Base-by-base conservation (phyloP, 306 rosid species). In the Lotus japonicus region DNA sequence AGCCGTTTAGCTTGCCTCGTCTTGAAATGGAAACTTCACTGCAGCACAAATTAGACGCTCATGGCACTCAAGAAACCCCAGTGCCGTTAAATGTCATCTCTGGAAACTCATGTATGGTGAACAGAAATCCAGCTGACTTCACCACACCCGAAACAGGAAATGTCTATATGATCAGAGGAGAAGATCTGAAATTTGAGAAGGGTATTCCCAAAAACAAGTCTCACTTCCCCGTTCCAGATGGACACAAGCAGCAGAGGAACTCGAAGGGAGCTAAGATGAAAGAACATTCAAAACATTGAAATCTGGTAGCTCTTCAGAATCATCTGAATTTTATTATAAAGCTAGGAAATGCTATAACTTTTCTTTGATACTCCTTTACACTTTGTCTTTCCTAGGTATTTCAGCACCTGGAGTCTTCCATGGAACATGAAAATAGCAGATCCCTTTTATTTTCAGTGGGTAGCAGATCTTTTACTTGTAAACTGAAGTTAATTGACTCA, bases 81-180 rank as follows among this genome's bases (percentile, higher is more conserved):
- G 18, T 71, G 80, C 85, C 80, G 11, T 69, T 69, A 10, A 84
- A 72, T 71, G 81, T 60, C 58, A 69, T 68, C 64, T 46, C 64
- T 6, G 86, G 75, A 36, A 64, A 59, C 71, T 51, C 77, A 23
- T 95, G 99, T 75, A 33, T 59, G 53, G 50, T 81, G 49, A 95
- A 95, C 76, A 85, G 76, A 82, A 95, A 95, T 66, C 99, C 99
- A n/a, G 96, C 99, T 70, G 99, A 95, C 21, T 91, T 95, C 78
- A 76, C 83, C 75, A 14, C 68, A 50, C 95, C 88, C 1, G 95
- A 77, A 52, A 66, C 82, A 31, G 88, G 86, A 75, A 90, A 88
- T 72, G 64, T 26, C 39, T 95, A 88, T 78, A 95, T 91, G 96
- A 95, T 90, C 72, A 85, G 85, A 66, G 96, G 95, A 15, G 90